Base-by-base conservation (phyloP, 495 filamentous ascomycete genomes). In the Patellaria atrata region DNA sequence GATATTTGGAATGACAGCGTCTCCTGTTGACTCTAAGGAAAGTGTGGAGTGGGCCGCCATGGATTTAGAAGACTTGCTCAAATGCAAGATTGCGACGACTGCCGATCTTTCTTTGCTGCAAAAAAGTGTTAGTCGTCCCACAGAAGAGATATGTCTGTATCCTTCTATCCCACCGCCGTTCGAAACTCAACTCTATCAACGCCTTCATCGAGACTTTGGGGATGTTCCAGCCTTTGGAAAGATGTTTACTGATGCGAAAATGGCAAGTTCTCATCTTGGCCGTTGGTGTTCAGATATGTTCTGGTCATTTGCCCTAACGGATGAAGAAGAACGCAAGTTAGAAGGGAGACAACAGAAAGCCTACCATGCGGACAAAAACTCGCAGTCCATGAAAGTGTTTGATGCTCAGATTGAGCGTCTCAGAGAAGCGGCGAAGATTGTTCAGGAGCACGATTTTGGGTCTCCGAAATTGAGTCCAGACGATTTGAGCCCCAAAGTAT, bases 1-100 rank as follows among this genome's bases (percentile, higher is more conserved):
- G 37, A 74, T 99, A 15, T 81, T 99, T 48, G 89, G 87, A 12
- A 94, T 99, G 87, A 99, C 89, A 6, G 89, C 89, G 11, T 94
- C 87, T 7, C 89, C 89, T 1, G 77, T 96, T n/a, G 87, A 96
- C 60, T 73, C 78, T 2, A 75, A 79, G 44, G 63, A 67, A 0
- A 72, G 89, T 47, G 68, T 69, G 14, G 59, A 71, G 25, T 79
- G 79, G 35, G 84, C 83, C 12, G 29, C 45, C 22, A 32, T 9
- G 32, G 69, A 82, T 38, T 67, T 99, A 0, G 89, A 99, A 48
- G 63, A 54, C 0, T 60, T 92, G 13, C 65, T 99, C 13, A 63
- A 91, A 43, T 75, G 71, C 49, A 70, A 75, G 43, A 96, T 96
- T 48, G 77, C 77, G 18, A 99, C 89, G 0, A 71, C 82, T 4